Conservation (phyloP, 345 rosid genomes). For the Toxicodendron radicans region DNA sequence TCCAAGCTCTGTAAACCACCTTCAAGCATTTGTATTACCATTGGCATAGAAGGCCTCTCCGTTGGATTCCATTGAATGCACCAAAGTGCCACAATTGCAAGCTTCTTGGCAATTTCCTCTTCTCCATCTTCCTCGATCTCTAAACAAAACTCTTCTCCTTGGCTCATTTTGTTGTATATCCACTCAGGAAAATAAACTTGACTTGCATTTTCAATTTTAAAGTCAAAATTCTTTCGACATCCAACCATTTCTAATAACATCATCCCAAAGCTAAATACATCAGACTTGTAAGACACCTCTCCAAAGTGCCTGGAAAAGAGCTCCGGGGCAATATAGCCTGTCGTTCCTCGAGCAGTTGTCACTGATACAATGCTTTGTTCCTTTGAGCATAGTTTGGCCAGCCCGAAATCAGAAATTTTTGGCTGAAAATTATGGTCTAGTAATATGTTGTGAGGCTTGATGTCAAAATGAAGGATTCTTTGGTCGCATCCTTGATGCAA, state of each 20-base stretch:
- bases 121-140: not conserved
- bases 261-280: constrained; percentile 35
- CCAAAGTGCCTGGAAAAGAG: constrained; percentile 24
- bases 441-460: constrained; percentile 34
- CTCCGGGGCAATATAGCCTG: constrained; percentile 34
- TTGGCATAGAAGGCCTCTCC: constrained; percentile 15
- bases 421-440: constrained; percentile 25
- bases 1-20: constrained; percentile 8
- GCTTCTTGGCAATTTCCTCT: not conserved
- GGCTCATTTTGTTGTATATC: constrained; percentile 8
- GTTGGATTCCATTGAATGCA: constrained; percentile 11
- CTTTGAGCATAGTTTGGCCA: constrained; percentile 20
- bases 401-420: constrained; percentile 33
- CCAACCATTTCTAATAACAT: constrained; percentile 28
- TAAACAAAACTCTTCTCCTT: constrained; percentile 1
- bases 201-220: not conserved
- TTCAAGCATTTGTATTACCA: constrained; percentile 19
- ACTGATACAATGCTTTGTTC: constrained; percentile 20
- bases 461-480: constrained; percentile 32
- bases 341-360: constrained; percentile 21
- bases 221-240: constrained; percentile 1
- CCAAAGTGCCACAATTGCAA: not conserved
- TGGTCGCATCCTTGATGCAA: constrained; percentile 25
- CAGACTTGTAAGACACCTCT: constrained; percentile 35
- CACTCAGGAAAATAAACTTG: constrained; percentile 1